A percentile compares a stretch with the other conserved stretches of the same genome.
Conservation (phyloP, 495 filamentous ascomycete genomes). For the Wilcoxina mikolae region DNA sequence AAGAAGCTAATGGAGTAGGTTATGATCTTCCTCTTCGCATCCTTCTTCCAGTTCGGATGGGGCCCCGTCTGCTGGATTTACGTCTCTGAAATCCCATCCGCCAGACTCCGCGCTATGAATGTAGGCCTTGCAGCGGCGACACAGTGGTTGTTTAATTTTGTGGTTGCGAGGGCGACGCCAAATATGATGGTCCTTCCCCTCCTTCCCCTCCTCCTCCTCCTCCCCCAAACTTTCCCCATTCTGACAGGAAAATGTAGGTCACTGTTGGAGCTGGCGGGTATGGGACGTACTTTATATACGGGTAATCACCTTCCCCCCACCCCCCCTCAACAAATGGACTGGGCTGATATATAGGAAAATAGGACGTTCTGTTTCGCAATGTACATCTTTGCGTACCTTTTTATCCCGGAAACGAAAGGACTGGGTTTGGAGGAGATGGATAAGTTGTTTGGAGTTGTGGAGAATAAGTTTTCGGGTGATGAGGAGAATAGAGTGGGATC, state of each 20-base stretch:
- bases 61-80: slow-evolving; percentile 69
- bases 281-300: slow-evolving; percentile 43
- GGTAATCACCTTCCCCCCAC: slow-evolving; percentile 16
- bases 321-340: not conserved
- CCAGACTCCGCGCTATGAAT: slow-evolving; percentile 54
- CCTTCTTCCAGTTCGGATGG: slow-evolving; percentile 67
- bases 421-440: slow-evolving; percentile 37
- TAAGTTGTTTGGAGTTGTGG: slow-evolving; percentile 34
- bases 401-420: slow-evolving; percentile 61
- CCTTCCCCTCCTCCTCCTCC: too few relatives aligned
- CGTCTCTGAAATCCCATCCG: slow-evolving; percentile 58
- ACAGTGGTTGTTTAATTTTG: slow-evolving; percentile 58
- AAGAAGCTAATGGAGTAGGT: slow-evolving; percentile 16
- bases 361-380: slow-evolving; percentile 48
- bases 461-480: slow-evolving; percentile 14
- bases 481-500: not conserved
- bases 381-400: slow-evolving; percentile 55
- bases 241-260: too few relatives aligned
- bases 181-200: slow-evolving; percentile 50
- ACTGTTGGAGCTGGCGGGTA: slow-evolving; percentile 50
- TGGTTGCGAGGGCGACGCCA: slow-evolving; percentile 48
- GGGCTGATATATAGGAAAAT: not conserved
- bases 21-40: slow-evolving; percentile 59
- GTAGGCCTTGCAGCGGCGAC: slow-evolving; percentile 56
- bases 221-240: too few relatives aligned